A percentile compares a stretch with the other conserved stretches of the same genome.
Conservation (phyloP, 2,329 filamentous ascomycete species). For the Stagonosporopsis tanaceti region DNA sequence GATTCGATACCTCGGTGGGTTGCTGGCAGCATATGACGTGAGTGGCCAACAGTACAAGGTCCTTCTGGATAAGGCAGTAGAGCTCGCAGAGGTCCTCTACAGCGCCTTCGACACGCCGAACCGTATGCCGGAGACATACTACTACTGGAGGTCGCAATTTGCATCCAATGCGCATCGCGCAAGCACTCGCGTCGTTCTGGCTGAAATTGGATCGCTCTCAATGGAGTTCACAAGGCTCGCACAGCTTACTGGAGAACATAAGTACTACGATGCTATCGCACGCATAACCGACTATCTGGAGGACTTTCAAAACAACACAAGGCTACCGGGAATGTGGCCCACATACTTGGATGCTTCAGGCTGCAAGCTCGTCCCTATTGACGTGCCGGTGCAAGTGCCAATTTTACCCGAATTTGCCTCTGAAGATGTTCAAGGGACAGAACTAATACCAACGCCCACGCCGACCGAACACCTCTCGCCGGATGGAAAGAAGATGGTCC, state of each 20-base stretch:
- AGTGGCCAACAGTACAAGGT: conserved; percentile 61
- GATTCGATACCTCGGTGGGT: conserved; percentile 74
- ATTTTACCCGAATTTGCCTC: conserved; percentile 12
- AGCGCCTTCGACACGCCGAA: conserved; percentile 73
- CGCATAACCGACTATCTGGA: conserved; percentile 56
- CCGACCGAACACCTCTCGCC: conserved; percentile 35
- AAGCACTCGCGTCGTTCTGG: conserved; percentile 52
- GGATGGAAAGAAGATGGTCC: conserved; percentile 44
- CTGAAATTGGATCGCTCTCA: conserved; percentile 58
- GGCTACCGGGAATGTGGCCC: conserved; percentile 60
- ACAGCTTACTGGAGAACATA: conserved; percentile 56
- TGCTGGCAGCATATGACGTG: conserved; percentile 74
- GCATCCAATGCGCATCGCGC: conserved; percentile 51
- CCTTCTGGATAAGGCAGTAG: conserved; percentile 68
- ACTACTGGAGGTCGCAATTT: conserved; percentile 61
- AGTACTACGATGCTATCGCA: conserved; percentile 58
- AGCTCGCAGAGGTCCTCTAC: conserved; percentile 71
- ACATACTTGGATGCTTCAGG: conserved; percentile 54
- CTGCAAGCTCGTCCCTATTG: conserved; percentile 42
- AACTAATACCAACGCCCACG: conserved; percentile 12
- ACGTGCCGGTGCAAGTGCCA: conserved; percentile 34
- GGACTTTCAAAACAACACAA: conserved; percentile 54
- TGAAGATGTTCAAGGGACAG: not conserved
- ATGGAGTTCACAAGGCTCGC: conserved; percentile 59
- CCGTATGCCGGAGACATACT: conserved; percentile 69